A percentile compares a stretch with the other conserved stretches of the same genome.
Evolutionary conservation across 2,329 filamentous ascomycete species (phyloP).

Genomic region (Parascedosporium putredinis): DNA sequence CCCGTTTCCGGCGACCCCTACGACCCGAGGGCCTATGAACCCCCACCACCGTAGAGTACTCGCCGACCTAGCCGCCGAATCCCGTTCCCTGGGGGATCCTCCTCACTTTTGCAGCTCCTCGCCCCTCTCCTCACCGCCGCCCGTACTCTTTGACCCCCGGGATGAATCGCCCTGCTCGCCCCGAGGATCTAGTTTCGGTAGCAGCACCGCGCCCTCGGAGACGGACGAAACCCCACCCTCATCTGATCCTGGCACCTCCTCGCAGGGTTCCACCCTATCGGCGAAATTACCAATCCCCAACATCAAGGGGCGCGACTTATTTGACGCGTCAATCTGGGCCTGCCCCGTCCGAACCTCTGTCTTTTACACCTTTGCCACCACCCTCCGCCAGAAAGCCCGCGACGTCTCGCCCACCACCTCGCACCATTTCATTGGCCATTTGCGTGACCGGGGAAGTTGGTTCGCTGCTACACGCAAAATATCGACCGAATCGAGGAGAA

Average conservation of each 20-base stretch:
- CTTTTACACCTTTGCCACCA: slow-evolving; percentile 63
- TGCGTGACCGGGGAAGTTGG: slow-evolving; percentile 56
- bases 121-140: slow-evolving; percentile 47
- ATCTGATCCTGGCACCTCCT: slow-evolving; percentile 26
- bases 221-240: slow-evolving; percentile 32
- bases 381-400: slow-evolving; percentile 51
- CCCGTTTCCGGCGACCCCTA: background rate
- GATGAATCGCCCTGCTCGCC: slow-evolving; percentile 26
- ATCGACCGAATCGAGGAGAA: slow-evolving; percentile 65
- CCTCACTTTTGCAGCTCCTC: slow-evolving; percentile 30
- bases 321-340: slow-evolving; percentile 60
- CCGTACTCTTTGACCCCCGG: slow-evolving; percentile 41
- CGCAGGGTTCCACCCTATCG: slow-evolving; percentile 24
- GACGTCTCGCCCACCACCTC: slow-evolving; percentile 54
- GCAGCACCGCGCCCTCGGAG: slow-evolving; percentile 32
- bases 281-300: slow-evolving; percentile 33
- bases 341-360: slow-evolving; percentile 58
- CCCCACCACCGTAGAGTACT: background rate
- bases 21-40: background rate
- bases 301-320: slow-evolving; percentile 61
- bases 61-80: background rate
- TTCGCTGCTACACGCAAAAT: slow-evolving; percentile 66
- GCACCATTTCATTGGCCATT: slow-evolving; percentile 57
- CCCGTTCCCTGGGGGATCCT: background rate
- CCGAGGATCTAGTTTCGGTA: slow-evolving; percentile 22